phyloP scores from a whole-genome alignment of 1,284 basidiomycete genomes.

The Chiua sp. region DNA sequence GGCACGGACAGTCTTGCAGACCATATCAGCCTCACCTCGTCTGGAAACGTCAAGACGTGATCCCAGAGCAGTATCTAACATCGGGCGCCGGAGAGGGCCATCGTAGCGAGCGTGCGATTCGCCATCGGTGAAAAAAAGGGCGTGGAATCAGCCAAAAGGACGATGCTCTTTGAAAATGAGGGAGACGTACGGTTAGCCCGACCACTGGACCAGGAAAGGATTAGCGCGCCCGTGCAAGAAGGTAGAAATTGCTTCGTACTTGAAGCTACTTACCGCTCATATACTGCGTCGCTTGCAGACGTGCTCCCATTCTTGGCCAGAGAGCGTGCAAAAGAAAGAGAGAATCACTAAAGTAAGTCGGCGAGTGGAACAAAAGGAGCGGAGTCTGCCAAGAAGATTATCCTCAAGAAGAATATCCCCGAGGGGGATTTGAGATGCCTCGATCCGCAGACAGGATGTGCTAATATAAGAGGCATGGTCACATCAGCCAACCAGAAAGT shows the following conservation, averaged over 20 bases:
- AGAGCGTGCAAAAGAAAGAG: no score
- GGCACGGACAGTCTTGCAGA: conserved; percentile 43
- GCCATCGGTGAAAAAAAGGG: no score
- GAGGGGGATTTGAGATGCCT: neutral
- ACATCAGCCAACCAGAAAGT: neutral
- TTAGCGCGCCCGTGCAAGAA: neutral
- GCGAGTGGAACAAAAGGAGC: no score
- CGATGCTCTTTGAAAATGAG: neutral
- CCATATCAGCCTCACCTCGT: conserved; percentile 55
- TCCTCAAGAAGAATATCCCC: neutral
- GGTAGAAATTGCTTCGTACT: neutral
- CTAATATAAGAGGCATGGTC: conserved; percentile 11
- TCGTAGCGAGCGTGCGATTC: no score
- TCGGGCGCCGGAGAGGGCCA: no score
- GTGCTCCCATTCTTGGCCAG: conserved; percentile 16
- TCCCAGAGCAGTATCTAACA: conserved; percentile 53
- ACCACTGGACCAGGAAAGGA: conserved; percentile 13
- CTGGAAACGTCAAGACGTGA: conserved; percentile 49
- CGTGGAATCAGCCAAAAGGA: neutral
- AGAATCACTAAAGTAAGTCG: no score
- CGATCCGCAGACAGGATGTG: conserved; percentile 4
- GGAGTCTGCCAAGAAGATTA: no score
- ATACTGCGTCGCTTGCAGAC: conserved; percentile 27
- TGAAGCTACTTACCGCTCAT: conserved; percentile 27
- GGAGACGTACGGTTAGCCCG: conserved; percentile 29